Percentiles rank a stretch among this genome's conserved stretches.
These are phyloP conservation scores for Phellopilus nigrolimitatus DNA, from an alignment of 1,284 basidiomycete genomes.

Conservation along the genomic window DNA sequence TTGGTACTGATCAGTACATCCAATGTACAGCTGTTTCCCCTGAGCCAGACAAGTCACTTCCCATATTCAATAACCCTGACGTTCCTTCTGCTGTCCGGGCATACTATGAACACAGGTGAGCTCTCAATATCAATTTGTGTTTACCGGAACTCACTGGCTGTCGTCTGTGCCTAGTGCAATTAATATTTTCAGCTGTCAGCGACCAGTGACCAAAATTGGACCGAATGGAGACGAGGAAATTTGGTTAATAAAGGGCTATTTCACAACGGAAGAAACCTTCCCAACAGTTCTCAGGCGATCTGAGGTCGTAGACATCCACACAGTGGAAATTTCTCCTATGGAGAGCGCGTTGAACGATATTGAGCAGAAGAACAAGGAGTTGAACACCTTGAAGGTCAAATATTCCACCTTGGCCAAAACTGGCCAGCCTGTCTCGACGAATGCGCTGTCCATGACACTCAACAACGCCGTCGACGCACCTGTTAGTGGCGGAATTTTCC, in stretches of 20 bases:
- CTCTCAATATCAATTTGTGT: slow-evolving; percentile 19
- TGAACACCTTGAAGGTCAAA: slow-evolving; percentile 63
- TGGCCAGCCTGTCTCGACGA: slow-evolving; percentile 68
- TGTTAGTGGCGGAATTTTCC: slow-evolving; percentile 68
- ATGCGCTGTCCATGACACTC: slow-evolving; percentile 81
- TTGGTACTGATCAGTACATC: slow-evolving; percentile 80
- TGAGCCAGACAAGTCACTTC: slow-evolving; percentile 74
- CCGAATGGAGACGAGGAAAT: slow-evolving; percentile 64
- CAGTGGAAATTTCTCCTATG: slow-evolving; percentile 82
- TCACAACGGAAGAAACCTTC: slow-evolving; percentile 85
- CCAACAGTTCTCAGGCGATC: slow-evolving; percentile 90
- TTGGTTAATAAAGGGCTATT: slow-evolving; percentile 87
- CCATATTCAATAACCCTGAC: slow-evolving; percentile 84
- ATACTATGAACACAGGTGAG: slow-evolving; percentile 84
- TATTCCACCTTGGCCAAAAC: slow-evolving; percentile 79
- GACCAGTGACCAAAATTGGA: slow-evolving; percentile 59
- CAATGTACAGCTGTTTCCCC: slow-evolving; percentile 85
- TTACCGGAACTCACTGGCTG: slow-evolving; percentile 9
- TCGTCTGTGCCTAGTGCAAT: slow-evolving; percentile 52
- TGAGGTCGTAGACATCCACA: slow-evolving; percentile 74
- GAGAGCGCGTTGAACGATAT: slow-evolving; percentile 83
- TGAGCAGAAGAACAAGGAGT: slow-evolving; percentile 70
- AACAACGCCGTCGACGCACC: slow-evolving; percentile 88
- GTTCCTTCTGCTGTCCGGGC: slow-evolving; percentile 75
- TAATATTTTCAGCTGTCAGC: slow-evolving; percentile 75